A percentile compares a stretch with the other conserved stretches of the same genome.
phyloP scores from a whole-genome alignment of 2,329 filamentous ascomycete genomes.

The Sporothrix brunneoviolacea region DNA sequence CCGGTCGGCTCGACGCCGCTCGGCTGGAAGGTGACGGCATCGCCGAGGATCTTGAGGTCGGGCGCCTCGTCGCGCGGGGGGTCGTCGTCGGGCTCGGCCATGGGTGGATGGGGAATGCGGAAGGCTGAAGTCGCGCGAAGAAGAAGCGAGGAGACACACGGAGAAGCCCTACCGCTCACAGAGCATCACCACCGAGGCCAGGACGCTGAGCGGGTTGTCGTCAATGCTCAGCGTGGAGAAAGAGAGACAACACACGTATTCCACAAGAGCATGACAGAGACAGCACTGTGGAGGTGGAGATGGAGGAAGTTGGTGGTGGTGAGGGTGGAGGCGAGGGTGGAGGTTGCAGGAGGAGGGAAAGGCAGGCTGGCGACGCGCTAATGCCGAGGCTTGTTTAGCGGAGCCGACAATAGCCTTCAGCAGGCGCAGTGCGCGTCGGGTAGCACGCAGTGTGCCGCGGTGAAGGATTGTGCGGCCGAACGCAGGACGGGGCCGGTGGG shows the following conservation, averaged over 20 bases:
- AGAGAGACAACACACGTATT: too few species aligned
- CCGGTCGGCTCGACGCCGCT: slow-evolving; percentile 54
- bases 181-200: too few species aligned
- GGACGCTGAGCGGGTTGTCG: too few species aligned
- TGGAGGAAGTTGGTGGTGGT: too few species aligned
- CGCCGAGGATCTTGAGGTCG: slow-evolving; percentile 70
- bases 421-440: not conserved
- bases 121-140: too few species aligned
- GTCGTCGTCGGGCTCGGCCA: slow-evolving; percentile 29
- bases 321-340: not conserved
- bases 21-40: slow-evolving; percentile 68
- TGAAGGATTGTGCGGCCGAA: not conserved
- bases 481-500: not conserved
- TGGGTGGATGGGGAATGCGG: too few species aligned
- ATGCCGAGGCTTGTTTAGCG: slow-evolving; percentile 15
- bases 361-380: slow-evolving; percentile 9
- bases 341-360: too few species aligned
- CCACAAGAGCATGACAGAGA: too few species aligned
- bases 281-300: not conserved
- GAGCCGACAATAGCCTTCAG: slow-evolving; percentile 3
- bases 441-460: not conserved
- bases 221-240: too few species aligned
- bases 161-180: too few species aligned
- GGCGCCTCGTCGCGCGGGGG: slow-evolving; percentile 51
- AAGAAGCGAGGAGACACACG: not conserved